phyloP scores from a whole-genome alignment of 73 alveolate genomes.

The Halteria grandinella region DNA sequence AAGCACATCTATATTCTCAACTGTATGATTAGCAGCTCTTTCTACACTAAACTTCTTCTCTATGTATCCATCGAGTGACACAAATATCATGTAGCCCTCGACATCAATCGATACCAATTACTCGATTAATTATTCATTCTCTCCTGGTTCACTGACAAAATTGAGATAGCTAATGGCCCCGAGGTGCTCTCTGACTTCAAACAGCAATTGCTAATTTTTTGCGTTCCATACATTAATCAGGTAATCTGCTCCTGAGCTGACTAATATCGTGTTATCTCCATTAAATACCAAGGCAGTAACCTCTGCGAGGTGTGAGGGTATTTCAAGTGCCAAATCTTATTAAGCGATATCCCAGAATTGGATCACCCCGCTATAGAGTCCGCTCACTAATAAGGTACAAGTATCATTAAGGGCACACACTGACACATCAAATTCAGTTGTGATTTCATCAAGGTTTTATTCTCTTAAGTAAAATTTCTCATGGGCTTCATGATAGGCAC shows the following conservation, averaged over 20 bases:
- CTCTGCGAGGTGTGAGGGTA: constrained; percentile 55
- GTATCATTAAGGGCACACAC: constrained; percentile 17
- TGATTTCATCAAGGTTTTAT: constrained; percentile 2
- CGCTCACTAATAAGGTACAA: constrained; percentile 15
- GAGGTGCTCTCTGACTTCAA: constrained; percentile 59
- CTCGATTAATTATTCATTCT: constrained; percentile 15
- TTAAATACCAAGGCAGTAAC: constrained; percentile 46
- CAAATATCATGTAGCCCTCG: constrained; percentile 52
- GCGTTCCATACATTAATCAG: constrained; percentile 59
- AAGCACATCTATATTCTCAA: constrained; percentile 30
- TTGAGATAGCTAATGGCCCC: constrained; percentile 33
- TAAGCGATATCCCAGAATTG: constrained; percentile 39
- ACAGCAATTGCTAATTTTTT: constrained; percentile 5
- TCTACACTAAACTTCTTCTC: constrained; percentile 43
- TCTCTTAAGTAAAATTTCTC: constrained; percentile 1
- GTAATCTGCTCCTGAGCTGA: constrained; percentile 49
- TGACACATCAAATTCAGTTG: constrained; percentile 48
- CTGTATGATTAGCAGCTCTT: constrained; percentile 29
- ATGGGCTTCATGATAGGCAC: constrained; percentile 35
- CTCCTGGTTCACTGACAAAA: constrained; percentile 28
- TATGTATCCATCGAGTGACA: constrained; percentile 38
- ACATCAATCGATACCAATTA: constrained; percentile 38
- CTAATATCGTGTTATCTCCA: constrained; percentile 18
- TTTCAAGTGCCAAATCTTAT: constrained; percentile 2
- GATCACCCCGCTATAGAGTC: constrained; percentile 37